Evolutionary conservation across 257 asterid genomes (phyloP).

Genomic region (Cordia subcordata): DNA sequence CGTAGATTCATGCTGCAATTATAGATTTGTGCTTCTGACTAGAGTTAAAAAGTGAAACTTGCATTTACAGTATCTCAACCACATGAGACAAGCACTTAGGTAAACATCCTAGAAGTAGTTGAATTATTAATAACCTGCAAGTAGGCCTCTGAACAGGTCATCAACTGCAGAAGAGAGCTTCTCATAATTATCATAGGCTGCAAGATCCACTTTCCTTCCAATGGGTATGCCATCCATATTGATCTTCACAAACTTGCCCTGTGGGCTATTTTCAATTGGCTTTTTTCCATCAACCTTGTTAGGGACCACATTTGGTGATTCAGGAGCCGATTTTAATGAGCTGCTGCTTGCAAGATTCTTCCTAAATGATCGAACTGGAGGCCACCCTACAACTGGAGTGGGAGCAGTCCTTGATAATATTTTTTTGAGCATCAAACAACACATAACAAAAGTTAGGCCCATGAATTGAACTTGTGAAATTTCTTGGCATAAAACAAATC

Average conservation of each 20-base stretch:
- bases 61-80: background rate
- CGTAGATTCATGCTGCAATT: too few relatives aligned
- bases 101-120: background rate
- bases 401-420: conserved; percentile 56
- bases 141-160: conserved; percentile 83
- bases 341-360: conserved; percentile 56
- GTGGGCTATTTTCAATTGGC: conserved; percentile 24
- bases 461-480: background rate
- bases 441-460: background rate
- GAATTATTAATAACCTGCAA: conserved; percentile 47
- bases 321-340: conserved; percentile 38
- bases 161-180: conserved; percentile 73
- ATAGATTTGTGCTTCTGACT: too few relatives aligned
- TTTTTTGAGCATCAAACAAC: background rate
- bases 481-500: background rate
- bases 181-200: conserved; percentile 62
- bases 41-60: too few relatives aligned
- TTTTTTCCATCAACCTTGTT: conserved; percentile 17
- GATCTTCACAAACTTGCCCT: conserved; percentile 74
- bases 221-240: conserved; percentile 97
- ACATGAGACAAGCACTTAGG: background rate
- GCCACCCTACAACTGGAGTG: conserved; percentile 93
- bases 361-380: conserved; percentile 79
- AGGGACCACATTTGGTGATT: conserved; percentile 27
- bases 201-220: conserved; percentile 88